phyloP scores from a whole-genome alignment of 371 early-diverging fungal genomes.

The Thermomucor indicae-seudaticae region DNA sequence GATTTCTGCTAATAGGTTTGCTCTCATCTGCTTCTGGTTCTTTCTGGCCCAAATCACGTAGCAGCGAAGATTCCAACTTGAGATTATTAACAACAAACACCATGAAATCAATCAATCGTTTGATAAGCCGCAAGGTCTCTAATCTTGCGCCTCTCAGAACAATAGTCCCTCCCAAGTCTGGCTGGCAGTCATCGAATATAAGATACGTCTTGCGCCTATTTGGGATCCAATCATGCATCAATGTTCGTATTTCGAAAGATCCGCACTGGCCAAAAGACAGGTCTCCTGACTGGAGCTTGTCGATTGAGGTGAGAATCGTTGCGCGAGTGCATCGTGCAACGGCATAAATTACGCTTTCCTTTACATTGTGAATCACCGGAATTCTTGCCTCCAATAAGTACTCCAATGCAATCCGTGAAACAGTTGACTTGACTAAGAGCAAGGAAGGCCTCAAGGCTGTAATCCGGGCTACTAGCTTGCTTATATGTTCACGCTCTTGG shows the following conservation, averaged over 20 bases:
- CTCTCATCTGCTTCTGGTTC: constrained; percentile 17
- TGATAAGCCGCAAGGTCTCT: constrained; percentile 64
- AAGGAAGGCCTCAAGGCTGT: constrained; percentile 75
- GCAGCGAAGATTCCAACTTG: constrained; percentile 79
- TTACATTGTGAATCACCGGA: constrained; percentile 83
- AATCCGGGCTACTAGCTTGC: constrained; percentile 78
- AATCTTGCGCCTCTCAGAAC: constrained; percentile 79
- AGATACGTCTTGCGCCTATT: constrained; percentile 82
- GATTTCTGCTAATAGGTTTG: constrained; percentile 3
- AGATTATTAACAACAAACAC: constrained; percentile 82
- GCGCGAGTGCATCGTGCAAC: constrained; percentile 87
- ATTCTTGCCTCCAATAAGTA: constrained; percentile 74
- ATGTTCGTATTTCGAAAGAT: constrained; percentile 73
- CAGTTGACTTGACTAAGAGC: constrained; percentile 77
- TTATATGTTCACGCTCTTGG: constrained; percentile 82
- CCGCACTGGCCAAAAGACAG: constrained; percentile 83
- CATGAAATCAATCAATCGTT: constrained; percentile 77
- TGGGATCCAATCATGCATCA: constrained; percentile 73
- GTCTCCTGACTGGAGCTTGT: constrained; percentile 64
- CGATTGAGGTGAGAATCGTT: constrained; percentile 78
- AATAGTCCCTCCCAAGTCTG: constrained; percentile 82
- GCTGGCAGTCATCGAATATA: constrained; percentile 82
- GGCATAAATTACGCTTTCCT: constrained; percentile 75
- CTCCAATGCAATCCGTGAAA: constrained; percentile 84
- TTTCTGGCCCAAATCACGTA: constrained; percentile 51